Evolutionary conservation across 345 rosid genomes (phyloP).

Genomic region (Ceriops zippeliana): DNA sequence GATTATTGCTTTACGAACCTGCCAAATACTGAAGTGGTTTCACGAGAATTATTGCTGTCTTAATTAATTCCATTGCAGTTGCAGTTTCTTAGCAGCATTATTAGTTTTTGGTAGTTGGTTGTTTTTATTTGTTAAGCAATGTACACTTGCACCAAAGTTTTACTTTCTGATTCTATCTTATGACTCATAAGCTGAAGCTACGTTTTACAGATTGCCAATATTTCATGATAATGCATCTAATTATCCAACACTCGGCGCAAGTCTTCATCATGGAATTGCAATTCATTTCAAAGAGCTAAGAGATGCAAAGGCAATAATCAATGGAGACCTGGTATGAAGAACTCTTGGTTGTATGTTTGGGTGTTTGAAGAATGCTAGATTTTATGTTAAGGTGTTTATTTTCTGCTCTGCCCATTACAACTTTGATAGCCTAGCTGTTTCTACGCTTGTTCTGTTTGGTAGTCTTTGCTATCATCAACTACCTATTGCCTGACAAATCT

Average conservation of each 20-base stretch:
- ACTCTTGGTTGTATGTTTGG: conserved; percentile 6
- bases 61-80: conserved; percentile 3
- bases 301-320: conserved; percentile 66
- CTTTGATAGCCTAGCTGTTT: neutral
- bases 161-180: conserved; percentile 1
- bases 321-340: conserved; percentile 72
- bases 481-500: neutral
- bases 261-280: conserved; percentile 60
- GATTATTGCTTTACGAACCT: no score
- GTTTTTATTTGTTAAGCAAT: conserved; percentile 3
- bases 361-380: no score
- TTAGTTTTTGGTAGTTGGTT: neutral
- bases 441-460: neutral
- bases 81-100: neutral
- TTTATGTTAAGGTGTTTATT: neutral
- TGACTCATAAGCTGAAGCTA: conserved; percentile 7
- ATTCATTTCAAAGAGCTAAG: conserved; percentile 57
- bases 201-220: conserved; percentile 54
- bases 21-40: neutral
- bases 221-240: conserved; percentile 36
- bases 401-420: neutral
- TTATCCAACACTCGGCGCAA: conserved; percentile 39
- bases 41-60: neutral
- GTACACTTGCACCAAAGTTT: neutral
- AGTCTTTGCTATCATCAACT: neutral